Evolutionary conservation across 1,139 yeast species (phyloP).

Genomic region (Ogataea hybrid): DNA sequence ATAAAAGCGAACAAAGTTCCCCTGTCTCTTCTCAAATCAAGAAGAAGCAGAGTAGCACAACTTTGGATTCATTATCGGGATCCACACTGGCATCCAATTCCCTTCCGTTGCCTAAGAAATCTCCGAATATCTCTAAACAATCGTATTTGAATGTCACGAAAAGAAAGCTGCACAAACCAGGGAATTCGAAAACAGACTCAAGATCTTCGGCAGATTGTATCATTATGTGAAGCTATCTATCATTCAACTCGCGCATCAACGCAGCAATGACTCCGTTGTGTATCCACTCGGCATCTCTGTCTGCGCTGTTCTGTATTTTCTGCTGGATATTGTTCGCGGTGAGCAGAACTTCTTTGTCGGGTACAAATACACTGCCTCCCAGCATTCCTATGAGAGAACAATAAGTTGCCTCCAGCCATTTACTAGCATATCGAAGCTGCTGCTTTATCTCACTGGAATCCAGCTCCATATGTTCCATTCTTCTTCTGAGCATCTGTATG

Average conservation of each 20-base stretch:
- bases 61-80: not conserved
- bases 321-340: constrained; percentile 2
- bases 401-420: constrained; percentile 11
- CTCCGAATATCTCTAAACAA: not conserved
- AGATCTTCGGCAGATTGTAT: constrained; percentile 19
- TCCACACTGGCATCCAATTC: not conserved
- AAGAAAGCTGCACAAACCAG: constrained; percentile 8
- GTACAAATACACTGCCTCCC: constrained; percentile 3
- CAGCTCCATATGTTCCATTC: constrained; percentile 1
- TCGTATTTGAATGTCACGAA: constrained; percentile 1
- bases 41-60: not conserved
- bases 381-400: constrained; percentile 4
- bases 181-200: constrained; percentile 1
- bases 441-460: not conserved
- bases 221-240: constrained; percentile 18
- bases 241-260: not conserved
- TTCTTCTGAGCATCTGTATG: constrained; percentile 4
- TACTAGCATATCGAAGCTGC: not conserved
- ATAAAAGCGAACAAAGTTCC: constrained; percentile 5
- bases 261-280: constrained; percentile 5
- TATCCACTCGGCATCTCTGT: constrained; percentile 5
- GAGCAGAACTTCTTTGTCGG: constrained; percentile 1
- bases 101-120: not conserved
- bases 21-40: not conserved
- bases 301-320: not conserved